Conservation (phyloP, 208 protist species). For the Trypanosoma lewisi region DNA sequence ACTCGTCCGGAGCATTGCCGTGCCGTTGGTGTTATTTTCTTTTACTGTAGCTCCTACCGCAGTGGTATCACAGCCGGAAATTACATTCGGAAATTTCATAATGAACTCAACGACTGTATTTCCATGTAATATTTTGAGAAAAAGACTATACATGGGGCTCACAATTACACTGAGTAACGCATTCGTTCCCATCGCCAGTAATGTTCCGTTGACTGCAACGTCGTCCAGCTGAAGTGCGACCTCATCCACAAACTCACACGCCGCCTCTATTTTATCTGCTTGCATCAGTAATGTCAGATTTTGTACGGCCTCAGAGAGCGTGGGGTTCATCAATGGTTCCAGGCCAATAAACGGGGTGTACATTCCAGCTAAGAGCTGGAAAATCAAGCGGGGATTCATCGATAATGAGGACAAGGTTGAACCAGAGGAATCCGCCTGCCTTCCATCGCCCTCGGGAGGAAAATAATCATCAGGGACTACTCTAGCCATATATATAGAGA, state of each 20-base stretch:
- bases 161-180: slow-evolving; percentile 1
- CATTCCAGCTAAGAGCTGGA: neutral
- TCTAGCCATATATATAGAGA: slow-evolving; percentile 8
- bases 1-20: too few relatives aligned
- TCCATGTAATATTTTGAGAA: neutral
- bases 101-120: neutral
- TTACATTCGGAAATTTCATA: neutral
- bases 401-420: neutral
- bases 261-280: slow-evolving; percentile 16
- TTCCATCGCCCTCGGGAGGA: slow-evolving; percentile 8
- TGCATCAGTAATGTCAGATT: slow-evolving; percentile 14
- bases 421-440: neutral
- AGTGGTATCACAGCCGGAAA: neutral
- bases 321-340: neutral
- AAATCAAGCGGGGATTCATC: neutral
- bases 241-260: neutral
- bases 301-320: neutral
- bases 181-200: slow-evolving; percentile 11
- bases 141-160: slow-evolving; percentile 6
- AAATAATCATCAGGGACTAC: slow-evolving; percentile 34
- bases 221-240: neutral
- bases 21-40: neutral
- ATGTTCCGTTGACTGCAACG: slow-evolving; percentile 21
- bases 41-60: neutral
- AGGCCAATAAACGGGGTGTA: neutral